Base-by-base conservation (phyloP, 306 rosid species). In the Adenanthera pavonina region DNA sequence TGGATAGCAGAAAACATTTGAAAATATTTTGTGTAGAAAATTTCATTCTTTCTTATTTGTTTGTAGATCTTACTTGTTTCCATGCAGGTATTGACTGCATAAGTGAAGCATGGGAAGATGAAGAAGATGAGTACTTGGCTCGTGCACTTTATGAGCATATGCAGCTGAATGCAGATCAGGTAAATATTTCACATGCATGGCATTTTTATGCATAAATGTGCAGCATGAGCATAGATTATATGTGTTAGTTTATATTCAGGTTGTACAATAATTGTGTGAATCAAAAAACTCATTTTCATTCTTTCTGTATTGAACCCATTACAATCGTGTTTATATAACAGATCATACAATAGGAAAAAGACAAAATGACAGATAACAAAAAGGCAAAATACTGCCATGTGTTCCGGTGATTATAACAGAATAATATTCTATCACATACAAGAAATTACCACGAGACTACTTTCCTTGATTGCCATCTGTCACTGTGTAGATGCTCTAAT, bases 71-170 rank as follows among this genome's bases (percentile, higher is more conserved):
- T 74, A 60, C 78, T 80, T 78, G 62, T 78, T 81, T 84, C 44
- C 67, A 79, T 87, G 81, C 88, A 87, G 92, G 61, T 75, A 78
- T 83, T 34, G 91, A 86, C 61, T 62, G 72, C 38, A 44, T 62
- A 48, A 35, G 80, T 77, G 92, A 87, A 74, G 83, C 87, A 30
- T 94, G 96, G 94, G 94, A 94, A 85, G 96, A 89, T 67, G 90
- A 92, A 77, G 97, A 92, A 78, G 95, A 94, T 57, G 90, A 91
- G 64, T 92, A 87, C 86, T 85, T 94, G 85, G 90, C 97, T 71
- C 76, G 16, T 78, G 93, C 97, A 12, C 93, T 92, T 83, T 88
- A 76, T 49, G 91, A 94, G 64, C 93, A 92, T 49, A 92, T 92
- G 98, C 88, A 87, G 81, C 88, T 94, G 41, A 91, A 85, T 8